Conservation (phyloP, 106 monocot species). For the Narthecium ossifragum region DNA sequence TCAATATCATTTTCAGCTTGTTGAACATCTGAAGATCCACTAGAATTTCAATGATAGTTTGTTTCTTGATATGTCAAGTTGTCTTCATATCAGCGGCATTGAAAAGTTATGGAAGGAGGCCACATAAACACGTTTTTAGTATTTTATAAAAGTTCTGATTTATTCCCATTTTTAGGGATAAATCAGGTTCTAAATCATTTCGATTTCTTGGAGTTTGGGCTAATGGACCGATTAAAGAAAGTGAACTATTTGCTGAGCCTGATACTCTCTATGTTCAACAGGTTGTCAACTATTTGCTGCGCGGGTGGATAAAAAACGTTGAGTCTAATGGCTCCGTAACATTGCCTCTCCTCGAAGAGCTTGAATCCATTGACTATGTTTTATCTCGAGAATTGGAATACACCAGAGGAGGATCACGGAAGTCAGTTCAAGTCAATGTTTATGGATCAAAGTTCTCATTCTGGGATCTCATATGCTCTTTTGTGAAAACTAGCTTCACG, state of each 20-base stretch:
- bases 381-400: conserved; percentile 64
- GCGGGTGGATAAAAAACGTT: conserved; percentile 87
- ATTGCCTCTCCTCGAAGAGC: conserved; percentile 70
- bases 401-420: conserved; percentile 48
- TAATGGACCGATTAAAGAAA: too few relatives aligned
- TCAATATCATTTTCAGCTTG: too few relatives aligned
- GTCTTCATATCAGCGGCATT: too few relatives aligned
- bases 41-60: too few relatives aligned
- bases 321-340: conserved; percentile 53
- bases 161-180: neutral
- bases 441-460: conserved; percentile 57
- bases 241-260: neutral
- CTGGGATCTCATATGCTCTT: conserved; percentile 49
- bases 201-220: too few relatives aligned
- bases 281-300: conserved; percentile 86
- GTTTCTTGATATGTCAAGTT: too few relatives aligned
- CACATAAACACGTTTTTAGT: neutral
- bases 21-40: too few relatives aligned
- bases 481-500: conserved; percentile 23
- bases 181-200: too few relatives aligned
- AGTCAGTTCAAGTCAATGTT: conserved; percentile 51
- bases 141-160: neutral
- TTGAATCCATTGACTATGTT: conserved; percentile 23
- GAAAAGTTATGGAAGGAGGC: too few relatives aligned
- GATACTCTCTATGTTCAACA: conserved; percentile 12